phyloP scores from a whole-genome alignment of 179 eudicot genomes.

The Pouteria campechiana region DNA sequence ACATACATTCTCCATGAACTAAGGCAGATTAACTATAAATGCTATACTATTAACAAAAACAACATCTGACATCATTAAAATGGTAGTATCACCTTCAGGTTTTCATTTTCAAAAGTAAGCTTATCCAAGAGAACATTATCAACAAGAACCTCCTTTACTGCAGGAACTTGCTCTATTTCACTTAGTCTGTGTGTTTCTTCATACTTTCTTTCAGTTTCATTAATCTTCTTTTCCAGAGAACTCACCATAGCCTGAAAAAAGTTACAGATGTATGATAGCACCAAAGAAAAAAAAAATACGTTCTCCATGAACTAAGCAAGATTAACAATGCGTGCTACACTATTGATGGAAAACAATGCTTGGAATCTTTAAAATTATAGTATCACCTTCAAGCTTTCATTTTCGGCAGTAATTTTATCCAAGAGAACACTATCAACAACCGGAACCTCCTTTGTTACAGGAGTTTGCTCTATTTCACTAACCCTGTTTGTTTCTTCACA shows the following conservation, averaged over 20 bases:
- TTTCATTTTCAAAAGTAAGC: constrained; percentile 62
- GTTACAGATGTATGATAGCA: neutral
- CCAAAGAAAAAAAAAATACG: neutral
- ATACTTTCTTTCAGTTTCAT: constrained; percentile 52
- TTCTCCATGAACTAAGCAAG: constrained; percentile 1
- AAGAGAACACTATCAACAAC: constrained; percentile 37
- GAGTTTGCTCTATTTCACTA: constrained; percentile 29
- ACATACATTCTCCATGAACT: neutral
- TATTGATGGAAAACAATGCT: no score
- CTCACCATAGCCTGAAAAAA: constrained; percentile 39
- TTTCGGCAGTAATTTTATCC: constrained; percentile 53
- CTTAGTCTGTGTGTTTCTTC: constrained; percentile 50
- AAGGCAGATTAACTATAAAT: no score
- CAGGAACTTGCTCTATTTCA: constrained; percentile 34
- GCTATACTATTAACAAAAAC: no score
- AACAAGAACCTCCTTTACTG: constrained; percentile 23
- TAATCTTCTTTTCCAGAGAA: constrained; percentile 55
- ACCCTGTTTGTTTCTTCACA: constrained; percentile 48
- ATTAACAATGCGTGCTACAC: no score
- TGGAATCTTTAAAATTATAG: neutral
- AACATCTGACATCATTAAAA: neutral
- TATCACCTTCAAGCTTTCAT: constrained; percentile 69
- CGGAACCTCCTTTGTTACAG: constrained; percentile 23
- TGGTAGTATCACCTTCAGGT: constrained; percentile 53
- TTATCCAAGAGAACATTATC: constrained; percentile 39